A percentile compares a stretch with the other conserved stretches of the same genome.
phyloP scores from a whole-genome alignment of 441 rosid species.

The Theobroma grandiflorum region DNA sequence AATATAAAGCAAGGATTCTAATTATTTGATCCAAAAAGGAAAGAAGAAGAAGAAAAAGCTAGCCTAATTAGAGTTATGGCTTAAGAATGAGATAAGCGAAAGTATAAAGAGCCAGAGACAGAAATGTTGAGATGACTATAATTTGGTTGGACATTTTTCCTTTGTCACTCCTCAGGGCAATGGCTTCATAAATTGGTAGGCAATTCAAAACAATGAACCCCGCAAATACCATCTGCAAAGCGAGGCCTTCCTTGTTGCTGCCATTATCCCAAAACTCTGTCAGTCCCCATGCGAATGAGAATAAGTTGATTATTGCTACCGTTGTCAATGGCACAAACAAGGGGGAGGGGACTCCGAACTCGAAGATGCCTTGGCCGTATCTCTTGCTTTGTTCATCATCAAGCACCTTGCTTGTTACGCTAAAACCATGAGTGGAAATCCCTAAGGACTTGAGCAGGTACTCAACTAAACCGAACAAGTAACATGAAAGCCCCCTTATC shows the following conservation, averaged over 20 bases:
- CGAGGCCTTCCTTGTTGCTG: conserved; percentile 30
- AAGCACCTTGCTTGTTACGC: conserved; percentile 56
- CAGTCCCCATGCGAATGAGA: conserved; percentile 39
- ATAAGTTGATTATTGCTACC: conserved; percentile 52
- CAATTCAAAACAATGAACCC: conserved; percentile 48
- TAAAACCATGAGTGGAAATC: conserved; percentile 46
- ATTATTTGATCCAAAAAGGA: no score
- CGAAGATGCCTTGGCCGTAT: conserved; percentile 52
- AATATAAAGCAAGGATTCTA: no score
- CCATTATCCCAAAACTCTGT: not conserved
- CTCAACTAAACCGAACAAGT: conserved; percentile 41
- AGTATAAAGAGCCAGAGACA: conserved; percentile 37
- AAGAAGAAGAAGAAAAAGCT: no score
- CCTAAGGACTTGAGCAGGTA: conserved; percentile 44
- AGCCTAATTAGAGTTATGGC: not conserved
- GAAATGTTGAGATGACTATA: conserved; percentile 28
- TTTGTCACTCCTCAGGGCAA: conserved; percentile 50
- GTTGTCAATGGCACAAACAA: conserved; percentile 49
- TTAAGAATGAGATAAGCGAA: conserved; percentile 29
- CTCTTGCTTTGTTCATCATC: conserved; percentile 54
- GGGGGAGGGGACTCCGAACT: conserved; percentile 54
- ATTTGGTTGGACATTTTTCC: conserved; percentile 53
- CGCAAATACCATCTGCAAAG: conserved; percentile 42
- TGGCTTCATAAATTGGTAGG: conserved; percentile 62
- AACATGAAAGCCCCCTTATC: conserved; percentile 47